Evolutionary conservation across 2,329 filamentous ascomycete genomes (phyloP).

Genomic region (Claviceps quebecensis): DNA sequence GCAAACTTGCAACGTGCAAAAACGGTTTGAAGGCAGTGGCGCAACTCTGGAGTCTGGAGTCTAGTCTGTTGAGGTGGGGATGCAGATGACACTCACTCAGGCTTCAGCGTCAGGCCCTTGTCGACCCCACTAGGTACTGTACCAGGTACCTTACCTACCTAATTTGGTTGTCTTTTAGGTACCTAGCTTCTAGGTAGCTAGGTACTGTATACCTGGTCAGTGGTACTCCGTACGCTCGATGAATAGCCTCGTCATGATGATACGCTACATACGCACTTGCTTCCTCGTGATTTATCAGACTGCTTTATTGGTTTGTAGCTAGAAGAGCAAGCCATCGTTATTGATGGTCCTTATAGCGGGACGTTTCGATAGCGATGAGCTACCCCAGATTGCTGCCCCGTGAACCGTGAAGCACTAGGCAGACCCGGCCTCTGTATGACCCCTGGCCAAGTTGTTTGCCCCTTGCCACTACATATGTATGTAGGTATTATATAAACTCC

Average conservation of each 20-base stretch:
- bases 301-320: neutral
- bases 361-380: neutral
- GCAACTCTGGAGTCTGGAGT: too few species aligned
- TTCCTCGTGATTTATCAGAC: neutral
- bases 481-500: neutral
- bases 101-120: neutral
- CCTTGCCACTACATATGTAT: constrained; percentile 3
- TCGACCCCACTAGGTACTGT: neutral
- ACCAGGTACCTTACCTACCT: neutral
- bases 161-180: too few species aligned
- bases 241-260: constrained; percentile 11
- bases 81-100: too few species aligned
- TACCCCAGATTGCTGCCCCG: neutral
- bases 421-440: neutral
- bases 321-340: neutral
- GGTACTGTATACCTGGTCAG: too few species aligned
- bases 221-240: neutral
- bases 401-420: neutral
- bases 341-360: neutral
- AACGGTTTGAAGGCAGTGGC: neutral
- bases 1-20: neutral
- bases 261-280: constrained; percentile 1
- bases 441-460: constrained; percentile 2
- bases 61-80: too few species aligned
- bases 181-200: too few species aligned